Evolutionary conservation across 306 rosid species (phyloP).

Genomic region (Cercis canadensis): DNA sequence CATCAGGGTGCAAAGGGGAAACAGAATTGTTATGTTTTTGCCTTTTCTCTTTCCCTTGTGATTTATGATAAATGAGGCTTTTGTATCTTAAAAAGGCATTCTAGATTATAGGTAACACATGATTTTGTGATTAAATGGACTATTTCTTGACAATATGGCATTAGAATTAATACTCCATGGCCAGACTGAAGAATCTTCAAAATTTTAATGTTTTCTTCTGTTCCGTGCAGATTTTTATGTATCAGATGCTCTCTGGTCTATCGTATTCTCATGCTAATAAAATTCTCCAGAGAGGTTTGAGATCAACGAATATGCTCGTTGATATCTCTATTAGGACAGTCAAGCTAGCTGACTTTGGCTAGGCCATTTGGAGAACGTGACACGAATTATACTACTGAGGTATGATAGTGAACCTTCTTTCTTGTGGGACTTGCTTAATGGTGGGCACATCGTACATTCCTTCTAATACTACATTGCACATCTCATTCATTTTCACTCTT

Average conservation of each 20-base stretch:
- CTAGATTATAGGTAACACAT: too few species aligned
- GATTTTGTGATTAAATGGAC: too few species aligned
- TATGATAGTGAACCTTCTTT: neutral
- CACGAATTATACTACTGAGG: neutral
- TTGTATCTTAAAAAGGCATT: too few species aligned
- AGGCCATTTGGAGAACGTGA: conserved; percentile 20
- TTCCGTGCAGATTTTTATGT: conserved; percentile 5
- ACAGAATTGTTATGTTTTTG: too few species aligned
- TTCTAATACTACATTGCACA: neutral
- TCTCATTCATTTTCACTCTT: neutral
- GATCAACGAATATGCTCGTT: conserved; percentile 6
- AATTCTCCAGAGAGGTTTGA: conserved; percentile 30
- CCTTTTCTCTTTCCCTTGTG: too few species aligned
- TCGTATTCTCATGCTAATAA: conserved; percentile 15
- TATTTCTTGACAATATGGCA: too few species aligned
- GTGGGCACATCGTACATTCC: neutral
- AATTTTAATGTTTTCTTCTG: neutral
- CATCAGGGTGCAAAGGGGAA: too few species aligned
- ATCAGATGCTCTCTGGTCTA: conserved; percentile 5
- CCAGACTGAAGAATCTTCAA: too few species aligned
- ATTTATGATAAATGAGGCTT: too few species aligned
- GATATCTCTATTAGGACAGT: neutral
- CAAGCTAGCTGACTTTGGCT: conserved; percentile 13
- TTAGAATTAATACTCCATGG: too few species aligned
- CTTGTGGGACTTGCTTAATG: too few species aligned